Conservation (phyloP, 2,329 filamentous ascomycete genomes). For the Proliferodiscus dingleyae region DNA sequence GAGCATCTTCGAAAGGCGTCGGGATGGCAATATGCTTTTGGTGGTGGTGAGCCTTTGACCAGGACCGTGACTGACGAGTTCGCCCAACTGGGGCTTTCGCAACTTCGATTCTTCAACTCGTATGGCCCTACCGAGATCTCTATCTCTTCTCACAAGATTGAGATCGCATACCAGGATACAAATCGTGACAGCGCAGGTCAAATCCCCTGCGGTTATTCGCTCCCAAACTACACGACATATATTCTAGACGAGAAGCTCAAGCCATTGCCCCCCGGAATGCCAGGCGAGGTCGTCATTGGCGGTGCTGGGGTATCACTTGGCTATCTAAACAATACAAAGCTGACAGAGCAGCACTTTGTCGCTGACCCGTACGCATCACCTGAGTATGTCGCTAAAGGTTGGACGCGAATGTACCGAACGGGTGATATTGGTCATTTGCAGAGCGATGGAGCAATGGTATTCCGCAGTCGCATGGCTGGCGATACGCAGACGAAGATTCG, state of each 20-base stretch:
- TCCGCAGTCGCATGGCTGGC: conserved; percentile 30
- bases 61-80: background rate
- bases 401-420: conserved; percentile 24
- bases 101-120: conserved; percentile 6
- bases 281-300: conserved; percentile 39
- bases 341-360: conserved; percentile 34
- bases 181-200: too few species aligned
- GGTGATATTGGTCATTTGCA: conserved; percentile 29
- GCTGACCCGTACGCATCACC: background rate
- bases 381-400: conserved; percentile 6
- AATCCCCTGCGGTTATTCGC: background rate
- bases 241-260: conserved; percentile 36
- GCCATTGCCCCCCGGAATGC: conserved; percentile 35
- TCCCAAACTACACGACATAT: conserved; percentile 24
- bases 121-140: conserved; percentile 13
- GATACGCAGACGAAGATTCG: conserved; percentile 35
- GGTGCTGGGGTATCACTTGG: conserved; percentile 34
- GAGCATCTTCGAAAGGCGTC: conserved; percentile 18
- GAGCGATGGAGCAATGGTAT: conserved; percentile 28
- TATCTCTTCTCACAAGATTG: too few species aligned
- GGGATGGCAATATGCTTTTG: background rate
- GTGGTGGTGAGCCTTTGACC: background rate
- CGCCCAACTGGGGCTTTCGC: conserved; percentile 15
- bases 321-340: conserved; percentile 26
- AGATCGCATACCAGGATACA: too few species aligned